phyloP scores from a whole-genome alignment of 441 rosid species.

The Syzygium malaccense region DNA sequence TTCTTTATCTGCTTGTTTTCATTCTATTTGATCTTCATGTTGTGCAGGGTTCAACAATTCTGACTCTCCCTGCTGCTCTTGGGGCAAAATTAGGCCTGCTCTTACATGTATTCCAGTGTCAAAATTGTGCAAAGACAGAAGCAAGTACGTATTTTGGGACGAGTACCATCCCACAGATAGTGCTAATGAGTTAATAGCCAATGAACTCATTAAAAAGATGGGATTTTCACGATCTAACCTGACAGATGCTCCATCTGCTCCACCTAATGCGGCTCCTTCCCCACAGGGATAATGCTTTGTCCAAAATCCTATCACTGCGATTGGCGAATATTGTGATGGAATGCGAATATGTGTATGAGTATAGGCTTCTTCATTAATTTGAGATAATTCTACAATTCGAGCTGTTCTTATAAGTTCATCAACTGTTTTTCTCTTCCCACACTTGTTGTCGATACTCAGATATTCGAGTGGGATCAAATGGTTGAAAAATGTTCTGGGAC shows the following conservation, averaged over 20 bases:
- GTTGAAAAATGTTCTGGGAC: background rate
- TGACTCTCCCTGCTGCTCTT: conserved; percentile 88
- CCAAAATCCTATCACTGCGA: background rate
- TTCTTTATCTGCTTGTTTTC: background rate
- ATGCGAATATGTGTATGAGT: background rate
- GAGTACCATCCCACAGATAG: conserved; percentile 88
- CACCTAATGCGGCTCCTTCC: conserved; percentile 17
- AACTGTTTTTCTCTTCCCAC: background rate
- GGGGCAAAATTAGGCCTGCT: conserved; percentile 76
- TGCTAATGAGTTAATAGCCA: conserved; percentile 75
- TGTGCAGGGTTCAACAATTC: conserved; percentile 64
- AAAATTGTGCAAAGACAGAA: conserved; percentile 71
- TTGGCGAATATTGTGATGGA: background rate
- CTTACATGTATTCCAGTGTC: conserved; percentile 83
- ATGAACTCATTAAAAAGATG: conserved; percentile 62
- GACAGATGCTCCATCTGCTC: conserved; percentile 38
- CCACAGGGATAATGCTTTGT: background rate
- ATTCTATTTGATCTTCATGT: background rate
- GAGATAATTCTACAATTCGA: background rate
- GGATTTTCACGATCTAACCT: conserved; percentile 29
- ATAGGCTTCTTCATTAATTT: background rate
- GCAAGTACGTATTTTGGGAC: conserved; percentile 92
- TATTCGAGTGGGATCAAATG: background rate
- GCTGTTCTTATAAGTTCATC: background rate
- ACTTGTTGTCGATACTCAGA: background rate